Evolutionary conservation across 2,329 filamentous ascomycete species (phyloP), one percentile per base, ranked within the genome.

Genomic region (Pseudonectria foliicola): DNA sequence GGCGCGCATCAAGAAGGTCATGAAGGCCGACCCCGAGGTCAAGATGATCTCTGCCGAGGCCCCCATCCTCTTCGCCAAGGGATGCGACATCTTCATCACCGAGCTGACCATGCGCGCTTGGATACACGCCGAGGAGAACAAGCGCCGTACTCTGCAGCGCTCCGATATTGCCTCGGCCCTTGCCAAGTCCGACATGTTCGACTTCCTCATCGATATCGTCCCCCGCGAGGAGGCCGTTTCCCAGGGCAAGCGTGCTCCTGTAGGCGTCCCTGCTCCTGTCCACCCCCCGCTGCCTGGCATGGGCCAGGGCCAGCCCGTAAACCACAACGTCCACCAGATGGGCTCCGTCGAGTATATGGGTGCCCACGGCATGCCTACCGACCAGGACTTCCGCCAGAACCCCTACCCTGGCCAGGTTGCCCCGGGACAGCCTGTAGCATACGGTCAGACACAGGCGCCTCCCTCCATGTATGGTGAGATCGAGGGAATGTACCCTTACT

Each of bases 1-100:
- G 27, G 92, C 92, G n/a, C 83, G 92, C 35, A 98, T 98, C 68
- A 98, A 98, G 72, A 98, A 98, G 63, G 92, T 98, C 48, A 98
- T 98, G 92, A 98, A 98, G 67, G 92, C 92, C 1, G 92, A 98
- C 50, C 92, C 92, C 0, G 92, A 98, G 54, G 92, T 98, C 31
- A 98, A 98, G 70, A 98, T 98, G 92, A 98, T 98, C 44, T 96
- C 89, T 4, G 92, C 92, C 7, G 92, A 98, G 65, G 92, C 92
- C 2, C 92, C 92, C 2, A 98, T 98, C 50, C 71, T 98, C 11
- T 98, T 98, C 55, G 92, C 92, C 33, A 98, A 98, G 64, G 92
- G 90, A 25, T 96, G 92, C 63, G 92, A 98, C 57, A 95, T 96
- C 56, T 98, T 98, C 67, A 98, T 98, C 56, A 95, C 89, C 1